Base-by-base conservation (phyloP, 352 stramenopile species). In the Pythium aquatile region DNA sequence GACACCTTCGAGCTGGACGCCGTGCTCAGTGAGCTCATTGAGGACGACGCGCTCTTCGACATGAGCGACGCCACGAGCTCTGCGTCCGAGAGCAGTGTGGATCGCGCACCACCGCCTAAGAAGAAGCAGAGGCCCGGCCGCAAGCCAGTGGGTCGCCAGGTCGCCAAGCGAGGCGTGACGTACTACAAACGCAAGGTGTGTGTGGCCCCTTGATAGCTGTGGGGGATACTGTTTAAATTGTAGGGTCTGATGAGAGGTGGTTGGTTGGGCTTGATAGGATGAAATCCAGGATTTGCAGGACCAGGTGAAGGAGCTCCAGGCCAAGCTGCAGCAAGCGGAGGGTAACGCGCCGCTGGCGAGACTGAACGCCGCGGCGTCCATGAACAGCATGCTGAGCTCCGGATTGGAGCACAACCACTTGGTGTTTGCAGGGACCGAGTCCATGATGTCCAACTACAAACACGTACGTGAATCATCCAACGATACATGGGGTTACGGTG, bases 171-270 rank as follows among this genome's bases (percentile, higher is more conserved):
- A 42, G 35, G 35, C 35, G 35, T 42, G 7, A 42, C 35, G 8
- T 42, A 51, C 54, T 42, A 60, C 54, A 39, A 39, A 10, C 55
- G 42, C 26, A 62, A 62, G 55, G 55, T 62, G 11, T n/a, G 39
- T 42, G 11, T 29, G 28, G 7, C 20, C 30, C 6, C 16, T 16
- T 55, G 48, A n/a, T 10, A 20, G 37, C n/a, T 33, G 11, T 8
- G 11, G 14, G 32, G 7, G 1, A 24, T 24, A 24, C 20, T 24
- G 20, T 24, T 1, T 24, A 24, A 24, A 24, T 24, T 33, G 10
- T 13, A 46, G 37, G 32, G 3, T 46, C 48, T 35, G 14, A 37
- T 16, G 33, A 48, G 44, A 6, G 8, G 10, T 24, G 20, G 20
- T 24, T 24, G 8, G 26, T 10, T 51, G 8, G 44, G 10, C 7